Evolutionary conservation across 106 monocot species (phyloP).

Genomic region (Hemerocallis citrina): DNA sequence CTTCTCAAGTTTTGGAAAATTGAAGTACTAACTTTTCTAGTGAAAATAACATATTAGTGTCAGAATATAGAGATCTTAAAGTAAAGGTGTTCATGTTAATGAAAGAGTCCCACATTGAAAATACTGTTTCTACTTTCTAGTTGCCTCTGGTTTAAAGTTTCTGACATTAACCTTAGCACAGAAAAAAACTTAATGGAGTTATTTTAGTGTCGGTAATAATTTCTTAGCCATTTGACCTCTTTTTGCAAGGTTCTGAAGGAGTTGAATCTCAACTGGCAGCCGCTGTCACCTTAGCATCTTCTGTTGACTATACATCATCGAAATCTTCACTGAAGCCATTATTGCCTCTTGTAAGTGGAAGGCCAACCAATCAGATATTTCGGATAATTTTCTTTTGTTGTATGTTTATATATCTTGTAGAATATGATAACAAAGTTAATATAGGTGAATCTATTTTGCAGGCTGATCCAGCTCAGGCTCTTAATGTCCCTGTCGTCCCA

Average conservation of each 20-base stretch:
- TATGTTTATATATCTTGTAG: not conserved
- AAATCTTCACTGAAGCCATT: constrained; percentile 80
- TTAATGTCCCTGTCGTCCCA: constrained; percentile 89
- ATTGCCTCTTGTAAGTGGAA: constrained; percentile 80
- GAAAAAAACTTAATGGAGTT: no score
- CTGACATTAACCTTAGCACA: not conserved
- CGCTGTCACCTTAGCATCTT: constrained; percentile 86
- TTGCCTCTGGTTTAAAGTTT: not conserved
- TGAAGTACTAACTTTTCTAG: no score
- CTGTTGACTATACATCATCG: constrained; percentile 86
- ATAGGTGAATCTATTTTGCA: constrained; percentile 20
- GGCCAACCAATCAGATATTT: not conserved
- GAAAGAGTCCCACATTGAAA: no score
- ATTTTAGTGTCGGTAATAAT: not conserved
- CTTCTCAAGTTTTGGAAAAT: no score
- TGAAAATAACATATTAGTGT: no score
- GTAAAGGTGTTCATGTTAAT: no score
- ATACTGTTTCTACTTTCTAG: no score
- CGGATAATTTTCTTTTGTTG: constrained; percentile 14
- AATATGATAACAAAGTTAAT: constrained; percentile 10
- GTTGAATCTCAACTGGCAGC: constrained; percentile 56
- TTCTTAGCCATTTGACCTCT: not conserved
- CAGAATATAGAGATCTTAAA: no score
- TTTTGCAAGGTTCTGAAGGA: constrained; percentile 40
- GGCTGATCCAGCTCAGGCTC: constrained; percentile 95